Percentiles rank a stretch among this genome's conserved stretches.
These are phyloP conservation scores for Monosporascus ibericus DNA, from an alignment of 2,329 filamentous ascomycete genomes.

Conservation along the genomic window DNA sequence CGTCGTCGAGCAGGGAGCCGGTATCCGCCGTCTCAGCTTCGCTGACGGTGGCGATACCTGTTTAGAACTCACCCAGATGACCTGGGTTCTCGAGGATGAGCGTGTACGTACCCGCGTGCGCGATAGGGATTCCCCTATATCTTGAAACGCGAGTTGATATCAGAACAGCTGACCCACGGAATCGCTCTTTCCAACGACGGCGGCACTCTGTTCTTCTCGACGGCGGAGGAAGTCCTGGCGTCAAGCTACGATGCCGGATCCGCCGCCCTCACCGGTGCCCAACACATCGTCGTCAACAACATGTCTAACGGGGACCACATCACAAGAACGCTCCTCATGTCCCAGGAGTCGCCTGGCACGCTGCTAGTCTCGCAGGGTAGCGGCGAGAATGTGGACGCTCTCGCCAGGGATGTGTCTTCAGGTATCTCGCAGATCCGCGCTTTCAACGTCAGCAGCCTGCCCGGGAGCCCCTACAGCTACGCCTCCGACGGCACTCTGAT, in stretches of 20 bases:
- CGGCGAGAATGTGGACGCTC: conserved; percentile 52
- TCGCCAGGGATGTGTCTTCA: conserved; percentile 41
- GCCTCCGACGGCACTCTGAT: conserved; percentile 41
- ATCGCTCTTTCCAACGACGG: conserved; percentile 48
- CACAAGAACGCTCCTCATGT: conserved; percentile 61
- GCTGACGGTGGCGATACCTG: conserved; percentile 22
- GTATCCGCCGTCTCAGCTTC: conserved; percentile 28
- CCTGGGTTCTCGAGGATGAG: conserved; percentile 2
- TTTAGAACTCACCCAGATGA: conserved; percentile 19
- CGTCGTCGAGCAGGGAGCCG: conserved; percentile 24
- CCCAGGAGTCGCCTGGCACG: conserved; percentile 45
- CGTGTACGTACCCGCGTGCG: background rate
- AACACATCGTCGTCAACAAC: conserved; percentile 50
- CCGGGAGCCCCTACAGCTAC: conserved; percentile 30
- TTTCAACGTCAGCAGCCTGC: conserved; percentile 34
- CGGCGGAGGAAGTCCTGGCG: conserved; percentile 48
- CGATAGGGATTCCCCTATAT: background rate
- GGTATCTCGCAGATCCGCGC: conserved; percentile 54
- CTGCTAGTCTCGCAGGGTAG: conserved; percentile 63
- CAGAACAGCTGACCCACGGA: conserved; percentile 46
- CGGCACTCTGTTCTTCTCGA: conserved; percentile 50
- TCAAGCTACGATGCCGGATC: conserved; percentile 57
- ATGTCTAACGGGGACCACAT: conserved; percentile 58
- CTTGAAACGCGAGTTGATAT: background rate
- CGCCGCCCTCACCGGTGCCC: conserved; percentile 33